A percentile compares a stretch with the other conserved stretches of the same genome.
Evolutionary conservation across 176 grass and related monocot genomes (phyloP).

Genomic region (Poa pratensis): DNA sequence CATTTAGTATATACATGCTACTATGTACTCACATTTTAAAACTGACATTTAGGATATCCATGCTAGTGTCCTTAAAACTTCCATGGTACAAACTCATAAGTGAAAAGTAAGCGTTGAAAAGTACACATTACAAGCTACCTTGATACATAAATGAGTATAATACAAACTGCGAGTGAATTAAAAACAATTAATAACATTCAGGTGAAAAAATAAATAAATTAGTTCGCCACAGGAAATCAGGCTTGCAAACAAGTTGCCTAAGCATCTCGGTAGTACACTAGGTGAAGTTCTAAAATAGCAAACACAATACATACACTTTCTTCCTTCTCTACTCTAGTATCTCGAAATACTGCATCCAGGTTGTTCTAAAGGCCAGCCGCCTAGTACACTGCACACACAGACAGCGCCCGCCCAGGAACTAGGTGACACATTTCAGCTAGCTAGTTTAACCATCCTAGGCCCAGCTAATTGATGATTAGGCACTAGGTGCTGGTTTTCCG

Average conservation of each 20-base stretch:
- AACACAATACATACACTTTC: neutral
- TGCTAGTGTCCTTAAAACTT: neutral
- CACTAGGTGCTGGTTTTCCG: neutral
- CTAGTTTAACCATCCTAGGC: neutral
- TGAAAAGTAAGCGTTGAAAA: too few species aligned
- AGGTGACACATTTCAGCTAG: neutral
- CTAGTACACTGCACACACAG: too few species aligned
- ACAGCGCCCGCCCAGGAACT: too few species aligned
- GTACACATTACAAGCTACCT: too few species aligned
- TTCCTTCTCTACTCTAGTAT: constrained; percentile 15
- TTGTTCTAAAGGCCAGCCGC: too few species aligned
- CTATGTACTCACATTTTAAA: neutral
- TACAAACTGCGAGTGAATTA: neutral
- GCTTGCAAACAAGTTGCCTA: neutral
- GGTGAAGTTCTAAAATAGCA: constrained; percentile 3
- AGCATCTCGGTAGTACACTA: neutral
- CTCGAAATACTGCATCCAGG: constrained; percentile 3
- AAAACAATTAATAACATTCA: neutral
- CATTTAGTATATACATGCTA: neutral
- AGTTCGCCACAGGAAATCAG: neutral
- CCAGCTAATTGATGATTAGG: neutral
- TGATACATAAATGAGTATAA: neutral
- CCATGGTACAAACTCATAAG: neutral
- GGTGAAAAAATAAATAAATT: neutral
- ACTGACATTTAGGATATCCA: neutral